Evolutionary conservation across 495 filamentous ascomycete species (phyloP), one percentile per base, ranked within the genome.

Genomic region (Penicillium robsamsonii): DNA sequence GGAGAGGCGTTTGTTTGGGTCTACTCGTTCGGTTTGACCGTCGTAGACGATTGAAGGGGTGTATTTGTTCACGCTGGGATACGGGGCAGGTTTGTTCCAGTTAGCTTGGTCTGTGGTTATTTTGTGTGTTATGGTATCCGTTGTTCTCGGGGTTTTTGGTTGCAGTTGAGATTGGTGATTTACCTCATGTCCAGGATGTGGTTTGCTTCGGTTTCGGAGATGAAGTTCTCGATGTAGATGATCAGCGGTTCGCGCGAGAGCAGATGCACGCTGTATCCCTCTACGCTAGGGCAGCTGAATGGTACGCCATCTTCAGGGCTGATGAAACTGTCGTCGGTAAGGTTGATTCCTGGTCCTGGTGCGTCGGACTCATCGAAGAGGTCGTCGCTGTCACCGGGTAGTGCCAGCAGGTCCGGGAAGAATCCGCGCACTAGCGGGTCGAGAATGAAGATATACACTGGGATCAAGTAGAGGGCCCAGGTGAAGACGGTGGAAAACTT

Each of bases 181-280:
- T 72, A 83, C 82, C 79, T 82, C 27, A 79, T 69, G 6, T 74
- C 56, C 2, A 84, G 62, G 8, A 86, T 57, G 58, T 82, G 78
- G 18, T 73, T 69, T 4, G 76, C 73, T 64, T 86, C 83, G 0
- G 61, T 51, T 4, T 58, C 62, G 13, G 70, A 75, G 24, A 85
- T 59, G 65, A 85, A 85, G 54, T 72, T 68, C 65, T 81, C 75
- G 47, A 85, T 75, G 62, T 85, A 85, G 7, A 84, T 71, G 27
- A 85, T 67, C 50, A 85, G 59, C 4, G 82, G 82, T 12, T 80
- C 70, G 15, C 70, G 67, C 9, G 73, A 77, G 11, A 86, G 68
- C 2, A 84, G 64, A 46, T 76, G 75, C 29, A 72, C 62, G 12
- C 55, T 57, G 60, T 77, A 79, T 0, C 57, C 62, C 3, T 70